These are phyloP conservation scores for Hypoxylon sp. DNA, from an alignment of 2,329 filamentous ascomycete species.

Conservation along the genomic window DNA sequence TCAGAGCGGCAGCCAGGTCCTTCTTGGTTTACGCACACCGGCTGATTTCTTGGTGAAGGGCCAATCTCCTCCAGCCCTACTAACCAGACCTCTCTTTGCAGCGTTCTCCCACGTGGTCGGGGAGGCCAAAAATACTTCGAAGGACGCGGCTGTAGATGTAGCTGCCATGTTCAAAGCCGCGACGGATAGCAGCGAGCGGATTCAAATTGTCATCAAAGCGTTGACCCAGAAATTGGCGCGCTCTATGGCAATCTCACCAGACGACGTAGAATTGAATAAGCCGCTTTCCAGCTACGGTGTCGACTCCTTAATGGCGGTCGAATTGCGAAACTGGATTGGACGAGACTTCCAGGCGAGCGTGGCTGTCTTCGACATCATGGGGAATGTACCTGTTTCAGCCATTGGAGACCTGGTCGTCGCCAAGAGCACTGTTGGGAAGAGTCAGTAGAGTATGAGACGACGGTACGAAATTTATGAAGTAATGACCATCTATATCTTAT, in stretches of 20 bases:
- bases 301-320: conserved; percentile 56
- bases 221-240: conserved; percentile 46
- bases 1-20: conserved; percentile 34
- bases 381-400: conserved; percentile 33
- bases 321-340: conserved; percentile 54
- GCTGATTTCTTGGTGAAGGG: conserved; percentile 37
- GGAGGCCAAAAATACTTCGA: conserved; percentile 23
- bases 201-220: conserved; percentile 41
- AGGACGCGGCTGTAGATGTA: conserved; percentile 25
- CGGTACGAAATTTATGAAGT: conserved; percentile 12
- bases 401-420: conserved; percentile 45
- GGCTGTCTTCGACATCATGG: conserved; percentile 49
- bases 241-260: conserved; percentile 43
- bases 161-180: conserved; percentile 31
- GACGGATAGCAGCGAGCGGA: conserved; percentile 27
- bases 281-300: conserved; percentile 53
- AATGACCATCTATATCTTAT: conserved; percentile 8
- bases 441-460: conserved; percentile 12
- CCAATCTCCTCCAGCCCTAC: conserved; percentile 20
- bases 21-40: conserved; percentile 40
- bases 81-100: conserved; percentile 37
- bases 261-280: conserved; percentile 49
- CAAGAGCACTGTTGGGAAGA: conserved; percentile 42
- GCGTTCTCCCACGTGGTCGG: conserved; percentile 36
- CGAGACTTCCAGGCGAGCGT: conserved; percentile 38